These are phyloP conservation scores for Cyphellophora europaea DNA, from an alignment of 2,329 filamentous ascomycete genomes.

Conservation along the genomic window DNA sequence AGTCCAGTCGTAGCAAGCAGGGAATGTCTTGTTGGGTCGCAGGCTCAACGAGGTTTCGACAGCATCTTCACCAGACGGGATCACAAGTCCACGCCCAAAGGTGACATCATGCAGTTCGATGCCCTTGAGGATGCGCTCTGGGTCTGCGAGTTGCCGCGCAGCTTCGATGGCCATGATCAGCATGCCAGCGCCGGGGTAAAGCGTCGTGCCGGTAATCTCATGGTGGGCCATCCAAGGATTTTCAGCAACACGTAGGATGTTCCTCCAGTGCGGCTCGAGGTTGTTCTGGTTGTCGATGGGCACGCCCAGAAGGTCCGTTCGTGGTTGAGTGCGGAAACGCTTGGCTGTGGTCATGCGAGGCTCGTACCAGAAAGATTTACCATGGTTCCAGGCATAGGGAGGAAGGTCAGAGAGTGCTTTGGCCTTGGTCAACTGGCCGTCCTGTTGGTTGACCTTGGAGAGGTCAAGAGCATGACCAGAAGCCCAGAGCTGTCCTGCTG, in stretches of 20 bases:
- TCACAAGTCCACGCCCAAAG: constrained; percentile 7
- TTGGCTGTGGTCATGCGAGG: constrained; percentile 32
- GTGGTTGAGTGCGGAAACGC: constrained; percentile 25
- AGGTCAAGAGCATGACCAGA: constrained; percentile 5
- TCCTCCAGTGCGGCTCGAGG: constrained; percentile 21
- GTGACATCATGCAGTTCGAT: constrained; percentile 10
- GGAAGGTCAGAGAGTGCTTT: constrained; percentile 27
- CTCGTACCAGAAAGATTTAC: constrained; percentile 33
- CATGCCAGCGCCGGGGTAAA: constrained; percentile 24
- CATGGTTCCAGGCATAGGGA: constrained; percentile 42
- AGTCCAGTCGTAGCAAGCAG: constrained; percentile 3
- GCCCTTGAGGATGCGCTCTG: constrained; percentile 1
- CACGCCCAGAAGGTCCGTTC: constrained; percentile 20
- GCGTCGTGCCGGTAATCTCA: constrained; percentile 12
- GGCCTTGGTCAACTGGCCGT: not conserved
- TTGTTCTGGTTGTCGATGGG: constrained; percentile 6
- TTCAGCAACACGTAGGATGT: constrained; percentile 20
- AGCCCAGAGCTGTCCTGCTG: constrained; percentile 4
- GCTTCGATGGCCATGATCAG: constrained; percentile 24
- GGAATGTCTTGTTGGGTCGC: constrained; percentile 5
- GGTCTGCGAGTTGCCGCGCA: constrained; percentile 3
- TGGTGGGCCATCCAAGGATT: constrained; percentile 24
- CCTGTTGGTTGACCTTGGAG: constrained; percentile 2
- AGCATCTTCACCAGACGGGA: constrained; percentile 6
- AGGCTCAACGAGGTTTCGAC: constrained; percentile 11